Percentiles rank a stretch among this genome's conserved stretches.
phyloP scores from a whole-genome alignment of 371 early-diverging fungal genomes.

The Syncephalastrum sp. region DNA sequence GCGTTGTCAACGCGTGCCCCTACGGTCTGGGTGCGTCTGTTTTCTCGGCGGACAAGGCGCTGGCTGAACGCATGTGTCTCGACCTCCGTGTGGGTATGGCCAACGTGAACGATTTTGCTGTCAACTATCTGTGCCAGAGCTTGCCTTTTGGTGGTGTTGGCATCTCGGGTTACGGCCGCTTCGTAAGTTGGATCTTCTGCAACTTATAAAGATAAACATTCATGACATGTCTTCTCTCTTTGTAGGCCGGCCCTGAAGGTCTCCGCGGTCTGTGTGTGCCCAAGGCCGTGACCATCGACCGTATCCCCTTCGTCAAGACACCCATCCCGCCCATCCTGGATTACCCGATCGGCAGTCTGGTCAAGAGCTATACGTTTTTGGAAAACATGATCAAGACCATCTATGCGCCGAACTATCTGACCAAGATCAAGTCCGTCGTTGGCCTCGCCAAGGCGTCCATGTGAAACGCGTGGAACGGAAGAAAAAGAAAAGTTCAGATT shows the following conservation, averaged over 20 bases:
- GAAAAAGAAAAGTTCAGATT: too few relatives aligned
- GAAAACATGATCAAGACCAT: constrained; percentile 36
- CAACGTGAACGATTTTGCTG: constrained; percentile 87
- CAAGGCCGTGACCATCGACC: constrained; percentile 72
- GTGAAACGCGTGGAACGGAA: neutral
- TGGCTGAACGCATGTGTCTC: constrained; percentile 64
- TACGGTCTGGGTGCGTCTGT: constrained; percentile 83
- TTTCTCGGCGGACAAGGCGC: constrained; percentile 66
- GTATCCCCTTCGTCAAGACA: constrained; percentile 72
- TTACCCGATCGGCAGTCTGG: constrained; percentile 54
- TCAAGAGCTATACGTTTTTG: constrained; percentile 46
- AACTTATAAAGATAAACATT: neutral
- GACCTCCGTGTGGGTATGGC: constrained; percentile 77
- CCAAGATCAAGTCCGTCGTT: constrained; percentile 39
- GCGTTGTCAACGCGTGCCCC: constrained; percentile 70
- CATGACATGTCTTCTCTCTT: neutral
- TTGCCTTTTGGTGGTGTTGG: constrained; percentile 87
- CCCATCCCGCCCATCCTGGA: constrained; percentile 69
- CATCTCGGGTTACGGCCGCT: constrained; percentile 77
- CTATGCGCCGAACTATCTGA: constrained; percentile 38
- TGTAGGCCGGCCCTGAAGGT: constrained; percentile 68
- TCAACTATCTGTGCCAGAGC: constrained; percentile 81
- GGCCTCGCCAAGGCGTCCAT: constrained; percentile 40
- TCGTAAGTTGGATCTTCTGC: constrained; percentile 17
- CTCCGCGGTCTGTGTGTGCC: constrained; percentile 72